Conservation (phyloP, 495 filamentous ascomycete genomes). For the Penicillium fimorum region DNA sequence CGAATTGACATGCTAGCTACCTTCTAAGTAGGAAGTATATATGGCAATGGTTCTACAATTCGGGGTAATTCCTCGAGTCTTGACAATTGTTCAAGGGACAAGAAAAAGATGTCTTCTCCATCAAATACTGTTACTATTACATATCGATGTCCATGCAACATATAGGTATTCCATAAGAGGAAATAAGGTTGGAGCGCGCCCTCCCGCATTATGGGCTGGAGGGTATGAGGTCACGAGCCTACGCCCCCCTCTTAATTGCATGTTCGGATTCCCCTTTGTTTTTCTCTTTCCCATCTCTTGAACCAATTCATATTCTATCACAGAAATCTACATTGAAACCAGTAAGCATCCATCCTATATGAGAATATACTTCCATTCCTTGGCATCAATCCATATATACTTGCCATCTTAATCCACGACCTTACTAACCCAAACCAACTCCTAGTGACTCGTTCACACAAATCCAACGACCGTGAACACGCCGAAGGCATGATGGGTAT, state of each 20-base stretch:
- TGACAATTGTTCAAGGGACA: background rate
- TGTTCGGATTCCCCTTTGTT: background rate
- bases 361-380: background rate
- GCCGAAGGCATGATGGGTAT: constrained; percentile 60
- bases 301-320: background rate
- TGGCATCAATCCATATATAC: constrained; percentile 1
- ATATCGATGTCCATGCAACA: background rate
- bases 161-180: background rate
- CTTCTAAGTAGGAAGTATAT: background rate
- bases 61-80: background rate
- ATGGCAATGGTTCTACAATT: background rate
- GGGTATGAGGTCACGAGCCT: constrained; percentile 27
- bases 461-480: constrained; percentile 86
- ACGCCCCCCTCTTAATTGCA: constrained; percentile 8
- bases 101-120: background rate
- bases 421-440: background rate
- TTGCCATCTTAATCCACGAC: background rate
- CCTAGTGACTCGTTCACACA: constrained; percentile 92
- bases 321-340: background rate
- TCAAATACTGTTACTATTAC: background rate
- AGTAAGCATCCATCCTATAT: background rate
- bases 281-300: background rate
- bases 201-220: constrained; percentile 19
- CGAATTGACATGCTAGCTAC: background rate
- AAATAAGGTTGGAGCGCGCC: constrained; percentile 14